phyloP scores from a whole-genome alignment of 805 yeast genomes.

The Yarrowia sp. region DNA sequence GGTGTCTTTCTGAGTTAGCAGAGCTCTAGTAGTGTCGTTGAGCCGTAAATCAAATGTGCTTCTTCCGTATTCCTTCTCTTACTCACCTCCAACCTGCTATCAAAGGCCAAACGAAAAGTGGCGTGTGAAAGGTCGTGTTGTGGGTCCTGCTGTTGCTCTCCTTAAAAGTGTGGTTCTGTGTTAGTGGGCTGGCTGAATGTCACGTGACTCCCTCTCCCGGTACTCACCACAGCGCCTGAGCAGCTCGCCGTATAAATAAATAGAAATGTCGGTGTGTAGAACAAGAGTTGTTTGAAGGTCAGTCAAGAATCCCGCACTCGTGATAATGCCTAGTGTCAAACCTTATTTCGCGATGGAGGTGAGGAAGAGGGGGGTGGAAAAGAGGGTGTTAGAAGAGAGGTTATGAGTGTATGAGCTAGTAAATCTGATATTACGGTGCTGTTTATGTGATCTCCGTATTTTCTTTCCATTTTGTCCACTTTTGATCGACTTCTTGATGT shows the following conservation, averaged over 20 bases:
- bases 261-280: not conserved
- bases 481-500: no score
- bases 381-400: not conserved
- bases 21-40: no score
- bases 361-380: not conserved
- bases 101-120: not conserved
- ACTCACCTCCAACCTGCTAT: constrained; percentile 1
- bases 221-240: constrained; percentile 18
- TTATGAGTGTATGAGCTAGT: no score
- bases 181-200: not conserved
- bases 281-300: not conserved
- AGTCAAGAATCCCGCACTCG: constrained; percentile 9
- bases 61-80: no score
- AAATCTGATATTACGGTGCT: no score
- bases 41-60: no score
- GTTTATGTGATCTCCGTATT: no score
- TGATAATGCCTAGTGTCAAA: constrained; percentile 21
- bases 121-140: constrained; percentile 4
- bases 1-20: not conserved
- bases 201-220: not conserved
- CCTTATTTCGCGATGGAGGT: constrained; percentile 14
- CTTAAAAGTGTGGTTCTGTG: not conserved
- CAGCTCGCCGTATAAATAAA: not conserved
- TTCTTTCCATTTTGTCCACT: no score
- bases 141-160: not conserved